Evolutionary conservation across 2,329 filamentous ascomycete genomes (phyloP), one percentile per base, ranked within the genome.

Genomic region (Alternaria sp.): DNA sequence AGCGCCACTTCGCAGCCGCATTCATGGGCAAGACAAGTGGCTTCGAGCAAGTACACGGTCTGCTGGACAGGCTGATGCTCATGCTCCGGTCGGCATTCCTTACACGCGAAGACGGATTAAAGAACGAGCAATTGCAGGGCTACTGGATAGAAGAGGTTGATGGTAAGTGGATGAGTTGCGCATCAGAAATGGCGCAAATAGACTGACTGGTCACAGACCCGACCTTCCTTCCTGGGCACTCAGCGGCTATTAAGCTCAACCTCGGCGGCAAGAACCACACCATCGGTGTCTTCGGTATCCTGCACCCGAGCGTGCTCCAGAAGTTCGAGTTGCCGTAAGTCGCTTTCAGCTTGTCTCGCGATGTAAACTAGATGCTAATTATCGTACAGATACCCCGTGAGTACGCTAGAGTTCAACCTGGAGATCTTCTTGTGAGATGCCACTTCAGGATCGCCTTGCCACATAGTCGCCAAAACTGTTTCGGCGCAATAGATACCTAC

Each of bases 131-230:
- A 49, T 87, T 93, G 14, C 73, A 77, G 72, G 90, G 90, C 20
- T 99, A 99, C 84, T 98, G 93, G 92, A 96, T 98, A 72, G 90
- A 97, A 82, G 93, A 97, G 82, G 88, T 97, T 65, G 88, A 97
- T 72, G 93, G 87, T 89, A 80, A 72, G 85, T 78, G 14, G 46
- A 37, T 25, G 1, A 20, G 14, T 41, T 28, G 28, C 8, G 8
- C 8, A 21, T 15, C 57, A 23, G 14, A 9, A 7, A 7, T 9
- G 9, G 30, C 15, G 26, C 20, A 41, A 14, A 33, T 43, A 10
- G 3, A 25, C 70, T 74, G 47, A 75, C 44, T 26, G 21, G 15
- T 14, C 21, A 10, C 64, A 89, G 87, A 97, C 77, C 86, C 92
- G 2, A 97, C 94, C 45, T 99, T 97, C 86, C 95, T 99, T 83